Conservation (phyloP, 305 asterid genomes). For the Rubia balearica region DNA sequence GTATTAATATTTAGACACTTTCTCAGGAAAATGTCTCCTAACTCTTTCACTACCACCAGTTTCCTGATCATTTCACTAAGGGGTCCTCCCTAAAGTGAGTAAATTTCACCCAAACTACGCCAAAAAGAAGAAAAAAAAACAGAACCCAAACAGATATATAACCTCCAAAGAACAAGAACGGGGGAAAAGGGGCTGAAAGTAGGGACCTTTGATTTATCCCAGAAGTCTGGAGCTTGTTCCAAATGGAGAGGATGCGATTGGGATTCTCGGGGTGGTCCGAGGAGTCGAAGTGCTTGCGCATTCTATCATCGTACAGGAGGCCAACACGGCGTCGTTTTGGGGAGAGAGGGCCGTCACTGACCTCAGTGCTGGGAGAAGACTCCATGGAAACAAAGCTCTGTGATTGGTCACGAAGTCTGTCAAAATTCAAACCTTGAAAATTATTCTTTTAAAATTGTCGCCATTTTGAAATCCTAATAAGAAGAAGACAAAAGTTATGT, state of each 20-base stretch:
- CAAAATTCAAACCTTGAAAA: neutral
- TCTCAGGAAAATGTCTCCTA: neutral
- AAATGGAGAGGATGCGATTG: conserved; percentile 61
- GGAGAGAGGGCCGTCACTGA: neutral
- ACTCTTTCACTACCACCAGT: neutral
- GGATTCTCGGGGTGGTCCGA: conserved; percentile 73
- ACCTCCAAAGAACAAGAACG: neutral
- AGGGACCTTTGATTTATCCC: conserved; percentile 58
- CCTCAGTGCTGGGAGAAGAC: conserved; percentile 1
- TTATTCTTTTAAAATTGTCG: no score
- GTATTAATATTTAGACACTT: neutral
- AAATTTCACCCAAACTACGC: neutral
- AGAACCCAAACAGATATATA: neutral
- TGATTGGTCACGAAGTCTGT: conserved; percentile 3
- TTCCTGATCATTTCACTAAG: neutral
- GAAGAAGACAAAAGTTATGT: no score
- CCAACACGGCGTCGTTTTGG: conserved; percentile 58
- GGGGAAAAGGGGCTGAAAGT: conserved; percentile 4
- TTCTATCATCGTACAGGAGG: conserved; percentile 62
- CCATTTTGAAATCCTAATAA: no score
- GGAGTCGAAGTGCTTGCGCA: conserved; percentile 58
- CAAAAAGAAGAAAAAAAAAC: neutral
- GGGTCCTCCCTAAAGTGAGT: neutral
- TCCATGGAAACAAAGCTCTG: neutral
- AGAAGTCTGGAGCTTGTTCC: conserved; percentile 59